Base-by-base conservation (phyloP, 2,329 filamentous ascomycete species). In the Aspergillus ruber region DNA sequence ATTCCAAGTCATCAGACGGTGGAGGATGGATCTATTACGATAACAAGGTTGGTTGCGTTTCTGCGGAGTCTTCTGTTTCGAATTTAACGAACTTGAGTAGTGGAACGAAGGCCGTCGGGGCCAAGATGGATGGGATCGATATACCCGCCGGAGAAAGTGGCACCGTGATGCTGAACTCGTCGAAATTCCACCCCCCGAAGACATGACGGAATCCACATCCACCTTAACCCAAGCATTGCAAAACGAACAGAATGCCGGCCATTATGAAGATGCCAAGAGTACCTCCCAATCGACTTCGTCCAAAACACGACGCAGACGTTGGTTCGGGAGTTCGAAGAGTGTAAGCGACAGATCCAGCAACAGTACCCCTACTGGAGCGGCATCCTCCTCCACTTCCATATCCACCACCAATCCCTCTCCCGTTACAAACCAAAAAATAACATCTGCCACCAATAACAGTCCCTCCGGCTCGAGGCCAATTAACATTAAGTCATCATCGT, bases 1-100 rank as follows among this genome's bases (percentile, higher is more conserved):
- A 72, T 63, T 48, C 63, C 59, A 65, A 70, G 62, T 58, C 58
- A 35, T 59, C 52, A 1, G 78, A 83, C 20, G 85, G 80, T 3
- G 83, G 84, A 56, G 93, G 90, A 1, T 98, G 93, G 93, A 88
- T 95, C 33, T 98, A 93, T 68, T 98, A 96, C 64, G 93, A 98
- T 62, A 97, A 91, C 66, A 96, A 95, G 83, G 88, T 89, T 72
- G 51, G 73, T 57, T 1, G 40, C 32, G 2, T 9, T 27, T 8
- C 10, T 13, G 3, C 10, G 12, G 42, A 15, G 4, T 41, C 6
- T 13, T 15, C 17, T 4, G 7, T n/a, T 8, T 17, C 21, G 29
- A 8, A 33, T 38, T 29, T 57, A 43, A 52, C 45, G 36, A 23
- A 9, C 23, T 1, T 8, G 12, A 33, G 46, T 43, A 94, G 85